A percentile compares a stretch with the other conserved stretches of the same genome.
Conservation (phyloP, 2,329 filamentous ascomycete species). For the Cladophialophora exuberans region DNA sequence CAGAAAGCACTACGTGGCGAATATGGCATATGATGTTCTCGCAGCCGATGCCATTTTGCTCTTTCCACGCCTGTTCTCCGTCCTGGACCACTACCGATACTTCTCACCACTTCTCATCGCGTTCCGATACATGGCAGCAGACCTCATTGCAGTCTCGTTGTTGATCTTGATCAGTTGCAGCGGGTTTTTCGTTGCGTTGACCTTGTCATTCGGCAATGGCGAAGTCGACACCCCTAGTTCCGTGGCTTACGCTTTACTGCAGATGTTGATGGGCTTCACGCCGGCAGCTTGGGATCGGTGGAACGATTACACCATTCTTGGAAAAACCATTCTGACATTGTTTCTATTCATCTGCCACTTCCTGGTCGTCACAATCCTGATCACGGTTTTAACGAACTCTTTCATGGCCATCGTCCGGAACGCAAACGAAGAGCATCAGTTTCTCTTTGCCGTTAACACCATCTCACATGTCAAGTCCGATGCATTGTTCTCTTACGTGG, state of each 20-base stretch:
- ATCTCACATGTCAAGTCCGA: constrained; percentile 99
- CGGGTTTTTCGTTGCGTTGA: constrained; percentile 95
- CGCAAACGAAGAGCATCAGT: constrained; percentile 87
- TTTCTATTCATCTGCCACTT: constrained; percentile 97
- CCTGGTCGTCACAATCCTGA: constrained; percentile 87
- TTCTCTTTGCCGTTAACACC: constrained; percentile 93
- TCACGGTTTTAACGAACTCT: constrained; percentile 93
- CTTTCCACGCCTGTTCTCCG: constrained; percentile 87
- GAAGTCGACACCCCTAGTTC: constrained; percentile 68
- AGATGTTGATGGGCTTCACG: constrained; percentile 94
- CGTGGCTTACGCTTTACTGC: constrained; percentile 89
- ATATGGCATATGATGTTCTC: constrained; percentile 90
- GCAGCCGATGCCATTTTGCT: constrained; percentile 88
- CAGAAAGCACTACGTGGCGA: constrained; percentile 69
- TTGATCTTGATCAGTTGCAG: constrained; percentile 87
- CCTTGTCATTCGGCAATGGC: constrained; percentile 72
- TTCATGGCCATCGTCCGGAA: constrained; percentile 96
- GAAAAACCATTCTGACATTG: constrained; percentile 72
- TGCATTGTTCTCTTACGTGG: constrained; percentile 89
- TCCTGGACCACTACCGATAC: constrained; percentile 93
- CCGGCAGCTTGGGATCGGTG: constrained; percentile 91
- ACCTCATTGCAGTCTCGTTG: constrained; percentile 81
- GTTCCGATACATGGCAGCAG: constrained; percentile 90
- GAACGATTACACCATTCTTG: constrained; percentile 79
- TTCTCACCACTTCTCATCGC: constrained; percentile 94